Evolutionary conservation across 306 rosid genomes (phyloP).

Genomic region (Cercis canadensis): DNA sequence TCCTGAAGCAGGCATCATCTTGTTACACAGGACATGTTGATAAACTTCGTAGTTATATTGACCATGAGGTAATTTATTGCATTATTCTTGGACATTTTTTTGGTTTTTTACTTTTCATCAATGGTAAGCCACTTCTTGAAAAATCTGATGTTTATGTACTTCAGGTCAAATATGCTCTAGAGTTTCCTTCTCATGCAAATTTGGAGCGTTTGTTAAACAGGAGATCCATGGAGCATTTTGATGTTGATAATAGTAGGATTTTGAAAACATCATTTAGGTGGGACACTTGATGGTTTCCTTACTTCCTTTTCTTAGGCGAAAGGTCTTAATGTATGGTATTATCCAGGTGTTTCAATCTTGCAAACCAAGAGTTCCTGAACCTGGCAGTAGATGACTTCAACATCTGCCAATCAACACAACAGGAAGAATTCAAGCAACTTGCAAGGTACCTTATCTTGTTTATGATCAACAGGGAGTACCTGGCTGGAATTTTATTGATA

Average conservation of each 20-base stretch:
- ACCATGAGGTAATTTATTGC: conserved; percentile 60
- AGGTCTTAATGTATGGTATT: conserved; percentile 15
- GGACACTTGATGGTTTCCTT: conserved; percentile 14
- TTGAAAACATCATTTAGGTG: conserved; percentile 75
- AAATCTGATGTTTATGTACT: conserved; percentile 24
- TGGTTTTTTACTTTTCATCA: background rate
- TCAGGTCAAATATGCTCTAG: conserved; percentile 68
- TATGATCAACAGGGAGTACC: conserved; percentile 1
- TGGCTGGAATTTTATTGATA: background rate
- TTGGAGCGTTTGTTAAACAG: conserved; percentile 66
- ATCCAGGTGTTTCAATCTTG: conserved; percentile 66
- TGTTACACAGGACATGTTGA: conserved; percentile 28
- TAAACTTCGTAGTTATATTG: conserved; percentile 42
- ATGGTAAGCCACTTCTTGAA: conserved; percentile 17
- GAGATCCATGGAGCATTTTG: conserved; percentile 65
- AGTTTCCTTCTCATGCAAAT: conserved; percentile 60
- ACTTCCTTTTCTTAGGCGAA: background rate
- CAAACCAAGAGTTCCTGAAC: conserved; percentile 64
- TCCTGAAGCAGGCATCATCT: conserved; percentile 54
- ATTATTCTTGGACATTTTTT: background rate
- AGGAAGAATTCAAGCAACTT: conserved; percentile 62
- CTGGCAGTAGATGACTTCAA: conserved; percentile 88
- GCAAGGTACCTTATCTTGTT: conserved; percentile 50
- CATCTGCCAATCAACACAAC: conserved; percentile 65
- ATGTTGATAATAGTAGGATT: conserved; percentile 56